phyloP scores from a whole-genome alignment of 441 rosid species.

The Gossypium gossypioides region DNA sequence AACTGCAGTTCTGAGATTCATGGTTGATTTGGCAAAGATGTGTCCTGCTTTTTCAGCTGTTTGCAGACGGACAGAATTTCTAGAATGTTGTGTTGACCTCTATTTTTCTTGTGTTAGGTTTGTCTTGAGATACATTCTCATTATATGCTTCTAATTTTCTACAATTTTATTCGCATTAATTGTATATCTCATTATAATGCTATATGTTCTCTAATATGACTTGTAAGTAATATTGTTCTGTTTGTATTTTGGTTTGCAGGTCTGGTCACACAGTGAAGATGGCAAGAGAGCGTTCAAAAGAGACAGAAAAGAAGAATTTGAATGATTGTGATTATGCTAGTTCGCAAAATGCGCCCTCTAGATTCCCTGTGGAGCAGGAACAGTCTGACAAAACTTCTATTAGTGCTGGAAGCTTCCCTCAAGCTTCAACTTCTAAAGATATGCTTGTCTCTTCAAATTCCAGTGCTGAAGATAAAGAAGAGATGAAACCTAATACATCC shows the following conservation, averaged over 20 bases:
- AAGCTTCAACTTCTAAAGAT: conserved; percentile 83
- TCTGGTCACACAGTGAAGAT: conserved; percentile 83
- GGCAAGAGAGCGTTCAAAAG: conserved; percentile 70
- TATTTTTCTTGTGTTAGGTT: conserved; percentile 97
- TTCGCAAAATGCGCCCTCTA: conserved; percentile 70
- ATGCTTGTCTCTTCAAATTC: conserved; percentile 35
- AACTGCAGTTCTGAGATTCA: conserved; percentile 91
- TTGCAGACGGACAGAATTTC: conserved; percentile 86
- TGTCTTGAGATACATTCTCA: conserved; percentile 26
- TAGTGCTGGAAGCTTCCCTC: conserved; percentile 89
- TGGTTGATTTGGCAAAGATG: conserved; percentile 99
- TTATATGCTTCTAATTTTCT: conserved; percentile 2
- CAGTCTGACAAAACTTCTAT: conserved; percentile 76
- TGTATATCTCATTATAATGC: conserved; percentile 9
- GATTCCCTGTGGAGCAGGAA: conserved; percentile 81
- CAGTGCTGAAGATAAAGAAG: conserved; percentile 41
- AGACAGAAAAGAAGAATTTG: conserved; percentile 70
- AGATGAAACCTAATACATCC: conserved; percentile 27
- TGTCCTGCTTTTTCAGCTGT: conserved; percentile 88
- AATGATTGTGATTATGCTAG: conserved; percentile 68
- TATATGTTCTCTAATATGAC: conserved; percentile 14
- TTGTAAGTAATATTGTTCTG: neutral
- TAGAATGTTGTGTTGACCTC: conserved; percentile 90
- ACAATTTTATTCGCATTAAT: conserved; percentile 2
- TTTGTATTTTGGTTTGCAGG: conserved; percentile 41